Evolutionary conservation across 2,329 filamentous ascomycete genomes (phyloP).

Genomic region (Pezizomycotina sp.): DNA sequence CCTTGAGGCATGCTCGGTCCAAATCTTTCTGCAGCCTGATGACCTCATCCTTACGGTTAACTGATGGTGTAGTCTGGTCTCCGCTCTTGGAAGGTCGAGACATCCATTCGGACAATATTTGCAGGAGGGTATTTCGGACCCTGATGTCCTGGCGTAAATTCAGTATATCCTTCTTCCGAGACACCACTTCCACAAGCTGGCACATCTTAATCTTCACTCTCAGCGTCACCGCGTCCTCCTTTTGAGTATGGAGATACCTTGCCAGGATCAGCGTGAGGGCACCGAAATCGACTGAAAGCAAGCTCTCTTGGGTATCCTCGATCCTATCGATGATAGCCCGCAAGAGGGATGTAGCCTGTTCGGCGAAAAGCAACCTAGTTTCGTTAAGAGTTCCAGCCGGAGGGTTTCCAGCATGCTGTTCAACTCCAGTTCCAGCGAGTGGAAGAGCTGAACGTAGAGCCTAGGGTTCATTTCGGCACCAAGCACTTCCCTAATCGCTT

Average conservation of each 20-base stretch:
- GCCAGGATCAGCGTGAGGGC: slow-evolving; percentile 48
- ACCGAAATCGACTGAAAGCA: slow-evolving; percentile 47
- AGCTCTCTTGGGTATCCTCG: slow-evolving; percentile 45
- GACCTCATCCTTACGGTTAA: slow-evolving; percentile 39
- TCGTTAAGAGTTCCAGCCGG: slow-evolving; percentile 30
- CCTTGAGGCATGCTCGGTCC: slow-evolving; percentile 47
- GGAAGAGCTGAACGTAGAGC: slow-evolving; percentile 47
- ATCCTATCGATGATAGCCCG: slow-evolving; percentile 48
- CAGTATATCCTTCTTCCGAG: slow-evolving; percentile 49
- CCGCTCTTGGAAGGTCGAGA: slow-evolving; percentile 34
- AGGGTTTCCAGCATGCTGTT: slow-evolving; percentile 23
- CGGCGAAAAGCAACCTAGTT: slow-evolving; percentile 47
- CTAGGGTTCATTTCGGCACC: slow-evolving; percentile 47
- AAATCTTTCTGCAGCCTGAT: slow-evolving; percentile 46
- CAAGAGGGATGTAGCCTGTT: slow-evolving; percentile 48
- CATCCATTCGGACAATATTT: slow-evolving; percentile 54
- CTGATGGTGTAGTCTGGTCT: slow-evolving; percentile 19
- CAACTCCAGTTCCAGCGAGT: slow-evolving; percentile 47
- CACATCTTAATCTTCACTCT: slow-evolving; percentile 54
- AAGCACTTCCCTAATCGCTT: slow-evolving; percentile 49
- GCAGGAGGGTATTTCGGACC: slow-evolving; percentile 50
- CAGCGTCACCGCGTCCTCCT: slow-evolving; percentile 40
- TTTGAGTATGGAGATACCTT: slow-evolving; percentile 45
- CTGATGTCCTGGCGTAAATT: slow-evolving; percentile 53
- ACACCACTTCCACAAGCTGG: slow-evolving; percentile 48